Base-by-base conservation (phyloP, 768 basidiomycete species). In the Cystoderma amianthinum region DNA sequence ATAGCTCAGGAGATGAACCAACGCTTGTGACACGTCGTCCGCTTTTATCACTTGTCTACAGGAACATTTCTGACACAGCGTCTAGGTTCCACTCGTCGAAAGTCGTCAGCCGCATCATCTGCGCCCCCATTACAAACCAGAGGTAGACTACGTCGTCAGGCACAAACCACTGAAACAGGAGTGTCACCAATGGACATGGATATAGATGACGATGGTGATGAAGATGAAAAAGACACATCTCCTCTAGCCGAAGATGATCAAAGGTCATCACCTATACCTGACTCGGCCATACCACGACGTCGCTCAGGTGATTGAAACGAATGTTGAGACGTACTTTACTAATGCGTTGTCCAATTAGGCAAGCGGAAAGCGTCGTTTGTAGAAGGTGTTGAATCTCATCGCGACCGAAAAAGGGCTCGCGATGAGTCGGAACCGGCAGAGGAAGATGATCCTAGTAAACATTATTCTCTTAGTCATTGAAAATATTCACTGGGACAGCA, bases 361-460 rank as follows among this genome's bases (percentile, higher is more conserved):
- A 86, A 86, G 62, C 78, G 84, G 19, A 84, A 83, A 51, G 74
- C 73, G 2, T 77, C 76, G 3, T 68, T 76, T 32, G 49, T 67
- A 13, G 80, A 77, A 43, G 59, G 54, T n/a, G 45, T 60, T 11
- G 71, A 74, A 51, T 60, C 67, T 34, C 63, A 64, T 13, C 71
- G 72, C 16, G 77, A 80, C 13, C 69, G 59, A 43, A 85, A 85
- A 57, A 69, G 78, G 32, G 37, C 55, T 3, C 68, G 84, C n/a
- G 83, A 83, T 49, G 80, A 80, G 19, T 85, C 82, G 0, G 81
- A 82, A 50, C 73, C 77, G 7, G 65, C 65, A 1, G 81, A 82
- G 3, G 83, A 83, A 30, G 82, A 82, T 23, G 85, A 85, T 21
- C 62, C 68, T 51, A 63, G 78, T 74, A 52, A 40, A 53, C 35